phyloP scores from a whole-genome alignment of 139 green algal species.

The Closterium sp. region DNA sequence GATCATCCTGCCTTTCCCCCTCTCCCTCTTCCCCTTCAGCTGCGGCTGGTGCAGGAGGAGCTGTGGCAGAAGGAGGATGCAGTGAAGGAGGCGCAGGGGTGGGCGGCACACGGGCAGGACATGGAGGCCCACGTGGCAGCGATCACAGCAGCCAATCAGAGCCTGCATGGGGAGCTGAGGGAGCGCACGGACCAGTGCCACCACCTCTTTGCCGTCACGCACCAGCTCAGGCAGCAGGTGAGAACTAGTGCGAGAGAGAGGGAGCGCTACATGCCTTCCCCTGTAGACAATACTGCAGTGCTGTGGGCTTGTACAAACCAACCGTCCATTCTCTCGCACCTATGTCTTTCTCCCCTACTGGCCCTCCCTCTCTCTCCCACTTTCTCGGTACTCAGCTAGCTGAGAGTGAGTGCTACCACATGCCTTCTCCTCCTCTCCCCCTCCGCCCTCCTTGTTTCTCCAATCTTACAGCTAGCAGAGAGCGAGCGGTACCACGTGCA shows the following conservation, averaged over 20 bases:
- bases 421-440: too few species aligned
- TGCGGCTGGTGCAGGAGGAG: neutral
- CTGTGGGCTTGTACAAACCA: too few species aligned
- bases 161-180: neutral
- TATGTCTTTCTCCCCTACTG: too few species aligned
- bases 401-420: slow-evolving; percentile 4
- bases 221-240: slow-evolving; percentile 2
- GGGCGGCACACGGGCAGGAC: slow-evolving; percentile 1
- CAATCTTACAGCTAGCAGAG: slow-evolving; percentile 18
- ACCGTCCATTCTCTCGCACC: too few species aligned
- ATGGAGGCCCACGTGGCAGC: slow-evolving; percentile 3
- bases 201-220: neutral
- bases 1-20: neutral
- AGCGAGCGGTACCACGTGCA: slow-evolving; percentile 29
- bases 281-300: too few species aligned
- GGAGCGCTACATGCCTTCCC: too few species aligned
- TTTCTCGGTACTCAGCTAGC: neutral
- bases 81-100: slow-evolving; percentile 3
- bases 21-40: neutral
- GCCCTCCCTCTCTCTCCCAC: too few species aligned
- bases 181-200: slow-evolving; percentile 6
- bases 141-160: neutral
- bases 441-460: too few species aligned
- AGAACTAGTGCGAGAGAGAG: too few species aligned
- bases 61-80: slow-evolving; percentile 9